Evolutionary conservation across 176 grass and related monocot species (phyloP).

Genomic region (maize (Zea mays)): Zm-B73-REFERENCE-NAM-5.0 NC_050099.1:167833001-167833500

Average conservation of each 20-base stretch:
- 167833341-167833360: slow-evolving; percentile 15
- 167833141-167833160: neutral
- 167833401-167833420: slow-evolving; percentile 29
- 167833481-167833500: slow-evolving; percentile 49
- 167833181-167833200: neutral
- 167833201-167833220: neutral
- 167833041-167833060: neutral
- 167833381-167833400: neutral
- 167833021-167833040: slow-evolving; percentile 12
- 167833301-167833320: neutral
- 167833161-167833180: neutral
- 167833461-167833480: slow-evolving; percentile 82
- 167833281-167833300: neutral
- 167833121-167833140: neutral
- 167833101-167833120: neutral
- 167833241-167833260: neutral
- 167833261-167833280: slow-evolving; percentile 2
- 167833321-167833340: neutral
- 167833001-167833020: too few species aligned
- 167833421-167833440: slow-evolving; percentile 43
- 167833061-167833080: slow-evolving; percentile 12
- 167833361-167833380: neutral
- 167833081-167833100: slow-evolving; percentile 13
- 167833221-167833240: neutral
- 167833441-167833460: slow-evolving; percentile 86